Base-by-base conservation (phyloP, 495 filamentous ascomycete genomes). In the Hypoxylon perforatum region DNA sequence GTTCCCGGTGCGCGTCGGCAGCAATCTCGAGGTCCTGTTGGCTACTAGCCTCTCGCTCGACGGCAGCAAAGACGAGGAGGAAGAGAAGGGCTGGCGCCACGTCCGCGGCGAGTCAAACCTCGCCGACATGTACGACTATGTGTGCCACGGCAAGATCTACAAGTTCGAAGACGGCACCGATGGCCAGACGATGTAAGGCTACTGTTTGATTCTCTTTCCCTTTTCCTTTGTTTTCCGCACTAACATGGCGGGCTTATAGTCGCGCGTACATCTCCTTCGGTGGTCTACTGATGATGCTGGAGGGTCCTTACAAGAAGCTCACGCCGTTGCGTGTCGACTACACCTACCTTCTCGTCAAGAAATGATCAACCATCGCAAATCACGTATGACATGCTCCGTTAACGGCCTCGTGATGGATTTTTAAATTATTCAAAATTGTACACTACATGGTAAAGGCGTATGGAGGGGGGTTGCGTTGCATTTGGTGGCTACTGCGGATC, bases 91-190 rank as follows among this genome's bases (percentile, higher is more conserved):
- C 44, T 97, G 93, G 93, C 87, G 92, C 73, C 91, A 93, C 48
- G 83, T 89, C 22, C 84, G 82, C 66, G 88, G 86, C 28, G 92
- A 96, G 74, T 79, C 86, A 50, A 92, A 87, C 10, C 81, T 99
- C 38, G 93, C 95, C 18, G 93, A 98, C 76, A 88, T 91, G 77
- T 99, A 88, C 63, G 96, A 99, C 70, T 99, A 99, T 76, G 95
- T 98, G 45, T 97, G 93, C 77, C 88, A 97, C 77, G 95, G 95
- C 61, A 98, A 97, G 87, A 90, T 97, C 33, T 99, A 99, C 81
- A 89, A 93, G 69, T 97, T 98, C 75, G 93, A 96, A 78, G 95
- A 97, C 76, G 91, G 86, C 42, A 81, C 85, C 9, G 88, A 90
- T 66, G 87, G 87, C 28, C 87, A 91, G 73, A 92, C 85, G 56